Evolutionary conservation across 2,329 filamentous ascomycete species (phyloP).

Genomic region (Lomentospora prolificans): DNA sequence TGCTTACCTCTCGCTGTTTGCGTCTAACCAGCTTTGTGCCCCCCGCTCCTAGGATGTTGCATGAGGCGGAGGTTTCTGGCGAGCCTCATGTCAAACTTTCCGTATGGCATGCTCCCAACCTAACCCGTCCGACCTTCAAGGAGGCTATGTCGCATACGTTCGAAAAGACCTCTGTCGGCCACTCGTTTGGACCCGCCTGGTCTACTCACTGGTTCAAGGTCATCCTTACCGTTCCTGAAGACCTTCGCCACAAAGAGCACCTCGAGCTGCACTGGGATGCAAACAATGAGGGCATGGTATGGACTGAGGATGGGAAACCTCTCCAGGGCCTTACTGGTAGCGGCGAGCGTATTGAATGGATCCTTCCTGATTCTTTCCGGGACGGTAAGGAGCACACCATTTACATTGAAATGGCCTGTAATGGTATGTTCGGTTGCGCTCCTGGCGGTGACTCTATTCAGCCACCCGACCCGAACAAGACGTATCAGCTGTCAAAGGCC

Average conservation of each 20-base stretch:
- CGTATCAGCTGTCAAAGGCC: conserved; percentile 65
- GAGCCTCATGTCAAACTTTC: conserved; percentile 71
- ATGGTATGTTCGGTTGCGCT: conserved; percentile 95
- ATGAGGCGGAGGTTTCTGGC: conserved; percentile 57
- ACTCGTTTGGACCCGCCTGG: conserved; percentile 88
- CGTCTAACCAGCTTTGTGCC: no score
- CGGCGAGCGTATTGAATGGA: conserved; percentile 84
- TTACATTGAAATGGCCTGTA: conserved; percentile 98
- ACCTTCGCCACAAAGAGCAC: conserved; percentile 64
- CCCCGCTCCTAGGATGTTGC: conserved; percentile 63
- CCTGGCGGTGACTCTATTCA: conserved; percentile 77
- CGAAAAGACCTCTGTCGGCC: conserved; percentile 62
- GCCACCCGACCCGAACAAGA: conserved; percentile 75
- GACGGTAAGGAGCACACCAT: conserved; percentile 82
- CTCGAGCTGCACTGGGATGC: conserved; percentile 97
- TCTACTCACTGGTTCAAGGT: conserved; percentile 96
- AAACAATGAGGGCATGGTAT: conserved; percentile 89
- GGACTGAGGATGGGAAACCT: conserved; percentile 81
- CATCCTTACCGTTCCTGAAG: conserved; percentile 62
- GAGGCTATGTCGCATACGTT: conserved; percentile 72
- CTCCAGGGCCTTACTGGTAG: conserved; percentile 86
- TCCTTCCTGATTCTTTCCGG: conserved; percentile 70
- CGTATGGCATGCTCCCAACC: conserved; percentile 74
- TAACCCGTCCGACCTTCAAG: conserved; percentile 73
- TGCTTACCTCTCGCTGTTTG: no score